Conservation (phyloP, 177 flowering plant genomes). For the Vitis hybrid region DNA sequence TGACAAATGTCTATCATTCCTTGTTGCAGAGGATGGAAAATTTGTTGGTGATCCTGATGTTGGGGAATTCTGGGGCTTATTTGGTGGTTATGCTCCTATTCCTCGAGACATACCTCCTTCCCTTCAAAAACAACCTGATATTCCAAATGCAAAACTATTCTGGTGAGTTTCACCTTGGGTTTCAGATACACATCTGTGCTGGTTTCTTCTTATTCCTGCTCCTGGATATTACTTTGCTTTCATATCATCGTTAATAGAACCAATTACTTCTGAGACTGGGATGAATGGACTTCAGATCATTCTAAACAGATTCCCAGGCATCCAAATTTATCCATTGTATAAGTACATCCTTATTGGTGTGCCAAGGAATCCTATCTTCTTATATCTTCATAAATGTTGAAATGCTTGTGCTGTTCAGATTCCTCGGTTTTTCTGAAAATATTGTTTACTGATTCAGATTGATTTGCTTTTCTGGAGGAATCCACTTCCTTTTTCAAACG, state of each 20-base stretch:
- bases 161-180: constrained; percentile 32
- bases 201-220: constrained; percentile 1
- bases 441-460: neutral
- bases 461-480: too few species aligned
- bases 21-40: constrained; percentile 74
- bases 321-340: neutral
- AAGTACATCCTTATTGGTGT: neutral
- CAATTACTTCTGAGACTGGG: neutral
- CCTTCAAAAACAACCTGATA: constrained; percentile 21
- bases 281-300: neutral
- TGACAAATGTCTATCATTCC: neutral
- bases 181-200: neutral
- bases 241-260: neutral
- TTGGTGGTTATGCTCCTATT: constrained; percentile 91
- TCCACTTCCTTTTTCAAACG: too few species aligned
- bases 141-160: constrained; percentile 34
- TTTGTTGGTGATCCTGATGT: constrained; percentile 80
- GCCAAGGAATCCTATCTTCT: neutral
- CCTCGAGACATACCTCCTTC: constrained; percentile 43
- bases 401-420: neutral
- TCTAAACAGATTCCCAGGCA: neutral
- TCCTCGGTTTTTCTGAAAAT: neutral
- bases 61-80: constrained; percentile 87
- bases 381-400: neutral
- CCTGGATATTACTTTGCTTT: neutral